Base-by-base conservation (phyloP, 805 yeast genomes). In the Vanderwaltozyma verrucispora region DNA sequence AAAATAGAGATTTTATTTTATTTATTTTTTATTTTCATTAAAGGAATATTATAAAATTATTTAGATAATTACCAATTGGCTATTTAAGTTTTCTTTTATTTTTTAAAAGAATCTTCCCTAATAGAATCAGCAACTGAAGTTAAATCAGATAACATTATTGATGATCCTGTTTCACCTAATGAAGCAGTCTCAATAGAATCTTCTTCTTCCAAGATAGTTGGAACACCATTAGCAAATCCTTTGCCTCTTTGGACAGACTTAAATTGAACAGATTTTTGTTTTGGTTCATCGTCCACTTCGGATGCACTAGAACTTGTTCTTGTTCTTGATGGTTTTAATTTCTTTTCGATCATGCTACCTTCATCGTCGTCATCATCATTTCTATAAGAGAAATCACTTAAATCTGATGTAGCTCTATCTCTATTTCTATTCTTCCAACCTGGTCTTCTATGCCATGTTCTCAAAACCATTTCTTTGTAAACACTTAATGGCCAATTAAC, bases 401-500 rank as follows among this genome's bases (percentile, higher is more conserved):
- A 34, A 14, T 49, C 55, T 9, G 58, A 48, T 3, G 51, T 46
- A 5, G 52, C 43, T 39, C 56, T 49, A 14, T 37, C 48, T 38
- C 55, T 51, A 17, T 34, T 53, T 43, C 51, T 53, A 27, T 35
- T 43, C 35, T 42, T 37, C 54, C 57, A 53, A 18, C 56, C 51
- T n/a, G 59, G 59, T 41, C 60, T 47, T 41, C 49, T 53, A 29
- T 48, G 48, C 63, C 63, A 59, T 12, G 47, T 38, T 33, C 49
- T 44, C 19, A 41, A 15, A 1, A 48, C 15, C 39, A 47, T 41
- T 24, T 50, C 50, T 17, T 42, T 50, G 33, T 51, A 46, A 39
- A 50, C 45, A 40, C 53, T 31, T 17, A 53, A 36, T 12, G 69
- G 68, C 61, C 68, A 64, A 47, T 71, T 71, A 38, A 71, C 56